Conservation (phyloP, 23 red algal species). For the Porphyridium purpureum region DNA sequence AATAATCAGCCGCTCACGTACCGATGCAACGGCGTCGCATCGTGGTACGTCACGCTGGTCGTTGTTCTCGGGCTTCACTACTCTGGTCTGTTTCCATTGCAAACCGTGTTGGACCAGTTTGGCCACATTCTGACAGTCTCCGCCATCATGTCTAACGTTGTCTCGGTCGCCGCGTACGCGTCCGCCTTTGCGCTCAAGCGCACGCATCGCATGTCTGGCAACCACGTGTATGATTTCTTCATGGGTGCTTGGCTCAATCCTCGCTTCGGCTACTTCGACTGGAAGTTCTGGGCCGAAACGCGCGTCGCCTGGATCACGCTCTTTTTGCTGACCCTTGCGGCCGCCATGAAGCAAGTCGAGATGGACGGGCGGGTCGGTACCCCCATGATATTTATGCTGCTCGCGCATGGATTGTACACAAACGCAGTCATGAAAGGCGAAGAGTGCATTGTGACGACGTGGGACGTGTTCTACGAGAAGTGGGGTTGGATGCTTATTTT, state of each 20-base stretch:
- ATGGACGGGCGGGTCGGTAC: background rate
- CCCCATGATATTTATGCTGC: background rate
- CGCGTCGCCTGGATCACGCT: conserved; percentile 1
- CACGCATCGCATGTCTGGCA: background rate
- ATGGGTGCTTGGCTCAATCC: conserved; percentile 89
- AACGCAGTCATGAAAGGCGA: conserved; percentile 1
- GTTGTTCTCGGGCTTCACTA: background rate
- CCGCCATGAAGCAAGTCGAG: conserved; percentile 47
- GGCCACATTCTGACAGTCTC: background rate
- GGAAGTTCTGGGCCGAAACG: conserved; percentile 58
- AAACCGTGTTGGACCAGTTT: background rate
- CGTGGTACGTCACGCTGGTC: background rate
- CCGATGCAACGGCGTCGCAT: background rate
- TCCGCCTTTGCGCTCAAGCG: background rate
- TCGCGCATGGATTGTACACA: background rate
- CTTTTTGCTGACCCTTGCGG: conserved; percentile 34
- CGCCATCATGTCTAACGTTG: background rate
- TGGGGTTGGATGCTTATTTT: conserved; percentile 1
- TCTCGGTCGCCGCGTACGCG: background rate
- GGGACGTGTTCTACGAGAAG: background rate
- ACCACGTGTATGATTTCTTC: conserved; percentile 16
- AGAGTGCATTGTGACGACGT: background rate
- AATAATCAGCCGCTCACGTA: background rate
- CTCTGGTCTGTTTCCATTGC: background rate
- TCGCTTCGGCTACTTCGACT: conserved; percentile 37